Evolutionary conservation across 202 grass and related monocot genomes (phyloP).

Genomic region (Elaeis oleifera): DNA sequence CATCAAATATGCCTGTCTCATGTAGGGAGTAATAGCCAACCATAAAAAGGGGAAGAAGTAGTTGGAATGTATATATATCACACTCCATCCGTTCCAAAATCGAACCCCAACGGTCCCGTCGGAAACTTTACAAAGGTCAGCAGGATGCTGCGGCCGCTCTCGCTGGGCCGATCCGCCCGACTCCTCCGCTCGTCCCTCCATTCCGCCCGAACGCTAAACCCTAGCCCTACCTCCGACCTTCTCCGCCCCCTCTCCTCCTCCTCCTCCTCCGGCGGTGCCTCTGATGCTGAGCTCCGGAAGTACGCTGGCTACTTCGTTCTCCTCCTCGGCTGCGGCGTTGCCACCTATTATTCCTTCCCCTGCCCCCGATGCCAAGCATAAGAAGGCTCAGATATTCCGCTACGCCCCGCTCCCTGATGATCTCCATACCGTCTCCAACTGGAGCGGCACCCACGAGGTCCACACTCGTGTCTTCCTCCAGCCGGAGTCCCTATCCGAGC

Average conservation of each 20-base stretch:
- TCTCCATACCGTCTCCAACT: slow-evolving; percentile 78
- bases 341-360: slow-evolving; percentile 85
- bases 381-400: slow-evolving; percentile 64
- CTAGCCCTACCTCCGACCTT: too few species aligned
- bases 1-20: too few species aligned
- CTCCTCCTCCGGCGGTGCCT: slow-evolving; percentile 7
- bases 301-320: slow-evolving; percentile 74
- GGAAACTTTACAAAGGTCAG: too few species aligned
- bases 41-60: too few species aligned
- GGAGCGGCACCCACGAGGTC: slow-evolving; percentile 86
- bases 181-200: too few species aligned
- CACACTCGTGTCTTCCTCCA: slow-evolving; percentile 70
- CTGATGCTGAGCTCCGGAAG: slow-evolving; percentile 54
- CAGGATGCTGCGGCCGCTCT: too few species aligned
- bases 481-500: slow-evolving; percentile 46
- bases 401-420: slow-evolving; percentile 80
- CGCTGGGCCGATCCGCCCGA: too few species aligned
- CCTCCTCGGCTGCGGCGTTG: slow-evolving; percentile 49
- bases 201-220: background rate
- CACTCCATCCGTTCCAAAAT: too few species aligned
- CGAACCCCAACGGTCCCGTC: too few species aligned
- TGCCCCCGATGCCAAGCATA: slow-evolving; percentile 58
- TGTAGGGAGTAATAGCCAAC: too few species aligned
- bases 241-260: too few species aligned
- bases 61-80: too few species aligned